These are phyloP conservation scores for Eucalyptus erythrocorys DNA, from an alignment of 345 rosid genomes.

Conservation along the genomic window DNA sequence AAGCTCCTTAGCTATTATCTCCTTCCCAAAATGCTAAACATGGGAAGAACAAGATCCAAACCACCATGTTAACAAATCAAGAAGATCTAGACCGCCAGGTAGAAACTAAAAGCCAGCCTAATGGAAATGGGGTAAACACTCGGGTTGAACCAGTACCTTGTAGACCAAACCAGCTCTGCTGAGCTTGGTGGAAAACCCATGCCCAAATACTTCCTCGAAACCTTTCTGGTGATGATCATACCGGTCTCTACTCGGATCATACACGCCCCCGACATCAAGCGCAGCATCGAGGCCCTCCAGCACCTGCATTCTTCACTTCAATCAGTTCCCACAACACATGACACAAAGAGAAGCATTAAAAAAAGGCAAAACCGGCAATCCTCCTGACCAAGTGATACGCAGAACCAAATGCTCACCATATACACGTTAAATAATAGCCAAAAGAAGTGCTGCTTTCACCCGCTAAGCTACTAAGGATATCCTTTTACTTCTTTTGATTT, in stretches of 20 bases:
- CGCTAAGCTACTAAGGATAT: neutral
- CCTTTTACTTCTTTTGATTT: neutral
- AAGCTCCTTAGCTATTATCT: slow-evolving; percentile 85
- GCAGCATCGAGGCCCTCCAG: slow-evolving; percentile 47
- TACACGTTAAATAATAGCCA: neutral
- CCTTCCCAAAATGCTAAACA: slow-evolving; percentile 87
- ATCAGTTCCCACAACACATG: neutral
- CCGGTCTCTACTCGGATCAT: slow-evolving; percentile 58
- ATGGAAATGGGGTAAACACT: neutral
- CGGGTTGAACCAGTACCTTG: slow-evolving; percentile 32
- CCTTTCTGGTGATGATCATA: slow-evolving; percentile 97
- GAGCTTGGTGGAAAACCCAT: slow-evolving; percentile 78
- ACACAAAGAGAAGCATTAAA: neutral
- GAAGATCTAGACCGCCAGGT: neutral
- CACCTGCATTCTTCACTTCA: neutral
- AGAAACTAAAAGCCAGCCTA: neutral
- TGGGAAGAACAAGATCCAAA: neutral
- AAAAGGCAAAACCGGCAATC: neutral
- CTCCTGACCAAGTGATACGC: neutral
- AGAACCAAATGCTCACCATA: neutral
- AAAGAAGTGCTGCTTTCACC: neutral
- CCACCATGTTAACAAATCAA: neutral
- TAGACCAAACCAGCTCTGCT: slow-evolving; percentile 94
- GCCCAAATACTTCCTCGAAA: slow-evolving; percentile 75
- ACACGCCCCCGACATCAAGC: slow-evolving; percentile 90